Base-by-base conservation (phyloP, 208 protist species). In the Acanthamoeba healyi region DNA sequence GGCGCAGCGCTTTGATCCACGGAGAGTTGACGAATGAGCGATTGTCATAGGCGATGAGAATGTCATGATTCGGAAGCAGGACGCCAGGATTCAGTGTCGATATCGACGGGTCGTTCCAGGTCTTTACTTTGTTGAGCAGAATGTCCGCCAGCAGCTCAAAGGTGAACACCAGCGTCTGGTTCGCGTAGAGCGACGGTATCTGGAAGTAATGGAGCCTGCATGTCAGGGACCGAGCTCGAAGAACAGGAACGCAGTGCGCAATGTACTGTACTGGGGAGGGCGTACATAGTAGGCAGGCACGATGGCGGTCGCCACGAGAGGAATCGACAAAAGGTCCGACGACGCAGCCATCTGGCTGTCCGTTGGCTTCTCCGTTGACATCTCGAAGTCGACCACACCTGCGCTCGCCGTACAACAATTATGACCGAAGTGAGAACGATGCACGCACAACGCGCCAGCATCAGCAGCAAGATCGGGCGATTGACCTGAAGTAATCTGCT, bases 381-480 rank as follows among this genome's bases (percentile, higher is more conserved):
- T 63, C 22, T 63, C 56, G 29, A 63, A 63, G 56, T 77, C 67
- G 36, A 77, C 67, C 67, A 42, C 67, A 63, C 56, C 56, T 63
- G 56, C 15, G 54, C 17, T 24, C 12, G 44, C 51, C 51, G 6
- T 15, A 26, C 14, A 10, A 51, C 51, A 3, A 15, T 1, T 22
- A 26, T 26, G 49, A 56, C 14, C 17, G 4, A 15, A 51, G 46
- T 4, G 26, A 56, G 5, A 22, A 54, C 15, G 26, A 56, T 15
- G 26, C 44, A 15, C 12, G 12, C 44, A 56, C 17, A 54, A 54
- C 0, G 10, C 0, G 26, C 2, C 17, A 54, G 0, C 14, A 54
- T 19, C 17, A 56, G 51, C 17, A 22, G 17, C 51, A 56, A 15
- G 19, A 26, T 63, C n/a, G n/a, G n/a, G n/a, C n/a, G n/a, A n/a